Base-by-base conservation (phyloP, 108 stramenopile species). In the Cylindrotheca fusiformis region DNA sequence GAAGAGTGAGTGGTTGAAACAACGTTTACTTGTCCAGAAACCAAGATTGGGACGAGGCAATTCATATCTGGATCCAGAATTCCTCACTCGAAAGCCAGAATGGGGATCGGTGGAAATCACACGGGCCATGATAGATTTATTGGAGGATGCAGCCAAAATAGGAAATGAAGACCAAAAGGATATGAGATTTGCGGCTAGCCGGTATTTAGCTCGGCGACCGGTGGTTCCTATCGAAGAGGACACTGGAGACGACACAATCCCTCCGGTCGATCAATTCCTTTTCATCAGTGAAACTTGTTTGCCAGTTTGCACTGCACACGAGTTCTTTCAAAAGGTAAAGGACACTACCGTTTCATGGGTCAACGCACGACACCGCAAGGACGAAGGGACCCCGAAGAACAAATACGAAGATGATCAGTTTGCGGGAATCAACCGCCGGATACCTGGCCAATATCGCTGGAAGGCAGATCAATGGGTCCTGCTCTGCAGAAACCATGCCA, bases 81-180 rank as follows among this genome's bases (percentile, higher is more conserved):
- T 66, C 61, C 65, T 79, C 52, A 61, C 91, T 1, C 69, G 83
- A 60, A 64, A 72, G 28, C 94, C 94, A 3, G 77, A 84, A 14
- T 95, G 94, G 94, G 94, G 94, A 52, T 87, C 87, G n/a, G 63
- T 95, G n/a, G 89, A 95, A 68, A 89, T 93, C 47, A 93, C 94
- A 18, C 63, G 83, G 57, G 91, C 88, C 51, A 95, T 95, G 94
- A 68, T 95, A 55, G 91, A 92, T 69, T 72, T 95, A 55, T 58
- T 91, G 49, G 69, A 86, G 26, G 81, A 82, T 49, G 82, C 79
- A 2, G 56, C 88, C 30, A 72, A 74, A 10, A 81, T 90, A 63
- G 91, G 87, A 41, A 53, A 68, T 17, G 53, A 52, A n/a, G 32
- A 67, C n/a, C 61, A 66, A 50, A 63, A 46, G 60, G 79, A 85